A percentile compares a stretch with the other conserved stretches of the same genome.
These are phyloP conservation scores for Arabidopsis lyrata DNA, from an alignment of 441 rosid genomes.

Conservation along the genomic window DNA sequence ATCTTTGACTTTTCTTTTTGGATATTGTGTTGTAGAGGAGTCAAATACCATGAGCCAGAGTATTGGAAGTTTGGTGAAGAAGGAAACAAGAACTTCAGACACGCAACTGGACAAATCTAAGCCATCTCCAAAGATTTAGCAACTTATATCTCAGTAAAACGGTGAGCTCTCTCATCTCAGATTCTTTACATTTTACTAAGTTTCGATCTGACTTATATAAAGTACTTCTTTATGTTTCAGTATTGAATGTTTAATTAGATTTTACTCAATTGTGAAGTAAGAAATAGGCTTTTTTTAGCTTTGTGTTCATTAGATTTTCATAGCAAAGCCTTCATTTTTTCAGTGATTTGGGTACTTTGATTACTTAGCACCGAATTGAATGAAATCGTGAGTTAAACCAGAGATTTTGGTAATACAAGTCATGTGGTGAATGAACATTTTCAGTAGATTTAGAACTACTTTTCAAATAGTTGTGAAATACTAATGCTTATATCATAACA, in stretches of 20 bases:
- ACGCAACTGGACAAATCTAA: constrained; percentile 87
- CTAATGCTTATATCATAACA: not conserved
- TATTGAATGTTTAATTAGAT: not conserved
- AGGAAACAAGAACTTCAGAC: constrained; percentile 86
- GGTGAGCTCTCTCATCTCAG: too few relatives aligned
- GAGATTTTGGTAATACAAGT: too few relatives aligned
- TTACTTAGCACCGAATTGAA: too few relatives aligned
- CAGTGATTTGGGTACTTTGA: not conserved
- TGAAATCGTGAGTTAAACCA: too few relatives aligned
- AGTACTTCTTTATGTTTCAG: not conserved
- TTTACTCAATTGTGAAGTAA: not conserved
- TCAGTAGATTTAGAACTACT: constrained; percentile 2
- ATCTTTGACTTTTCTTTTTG: not conserved
- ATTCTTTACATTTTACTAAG: not conserved
- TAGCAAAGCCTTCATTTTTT: not conserved
- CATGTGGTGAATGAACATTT: too few relatives aligned
- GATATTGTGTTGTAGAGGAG: constrained; percentile 58
- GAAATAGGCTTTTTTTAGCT: not conserved
- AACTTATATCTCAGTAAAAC: too few relatives aligned
- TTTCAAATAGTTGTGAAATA: not conserved
- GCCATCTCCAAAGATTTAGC: too few relatives aligned
- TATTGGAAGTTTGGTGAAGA: constrained; percentile 96
- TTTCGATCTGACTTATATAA: constrained; percentile 30
- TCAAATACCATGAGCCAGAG: constrained; percentile 89
- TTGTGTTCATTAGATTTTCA: not conserved